Conservation (phyloP, 139 green algal species). For the Micromonas pusilla region DNA sequence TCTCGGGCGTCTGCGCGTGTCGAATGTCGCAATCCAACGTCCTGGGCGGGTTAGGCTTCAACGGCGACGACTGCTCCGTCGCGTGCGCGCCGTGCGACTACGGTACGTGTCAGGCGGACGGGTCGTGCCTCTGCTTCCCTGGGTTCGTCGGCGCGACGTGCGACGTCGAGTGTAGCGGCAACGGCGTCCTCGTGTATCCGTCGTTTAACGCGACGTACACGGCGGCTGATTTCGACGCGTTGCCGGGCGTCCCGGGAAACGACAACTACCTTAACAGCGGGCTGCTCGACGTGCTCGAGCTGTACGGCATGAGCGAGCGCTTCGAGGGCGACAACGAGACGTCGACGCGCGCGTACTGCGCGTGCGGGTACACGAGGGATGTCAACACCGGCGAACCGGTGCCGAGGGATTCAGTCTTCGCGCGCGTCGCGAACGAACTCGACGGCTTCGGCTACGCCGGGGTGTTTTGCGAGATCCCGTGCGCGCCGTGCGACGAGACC, state of each 20-base stretch:
- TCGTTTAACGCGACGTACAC: not conserved
- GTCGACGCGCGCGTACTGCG: not conserved
- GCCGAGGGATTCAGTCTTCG: not conserved
- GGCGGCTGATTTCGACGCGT: not conserved
- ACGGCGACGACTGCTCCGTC: constrained; percentile 1
- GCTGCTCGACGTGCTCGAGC: not conserved
- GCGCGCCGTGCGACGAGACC: not conserved
- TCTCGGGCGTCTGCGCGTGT: not conserved
- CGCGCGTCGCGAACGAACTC: not conserved
- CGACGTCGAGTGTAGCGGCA: not conserved
- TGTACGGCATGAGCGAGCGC: not conserved
- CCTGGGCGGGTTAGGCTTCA: not conserved
- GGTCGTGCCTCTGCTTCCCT: not conserved
- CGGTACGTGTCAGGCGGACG: not conserved
- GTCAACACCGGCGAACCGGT: not conserved
- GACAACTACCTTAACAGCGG: not conserved
- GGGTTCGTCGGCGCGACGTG: not conserved
- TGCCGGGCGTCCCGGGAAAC: not conserved
- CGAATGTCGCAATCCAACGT: not conserved
- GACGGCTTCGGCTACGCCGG: not conserved
- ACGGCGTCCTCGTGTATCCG: not conserved
- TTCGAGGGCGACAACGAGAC: not conserved
- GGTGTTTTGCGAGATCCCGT: not conserved
- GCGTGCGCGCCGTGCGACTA: not conserved
- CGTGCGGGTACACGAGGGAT: not conserved